Conservation (phyloP, 108 stramenopile species). For the Skeletonema marinoi region DNA sequence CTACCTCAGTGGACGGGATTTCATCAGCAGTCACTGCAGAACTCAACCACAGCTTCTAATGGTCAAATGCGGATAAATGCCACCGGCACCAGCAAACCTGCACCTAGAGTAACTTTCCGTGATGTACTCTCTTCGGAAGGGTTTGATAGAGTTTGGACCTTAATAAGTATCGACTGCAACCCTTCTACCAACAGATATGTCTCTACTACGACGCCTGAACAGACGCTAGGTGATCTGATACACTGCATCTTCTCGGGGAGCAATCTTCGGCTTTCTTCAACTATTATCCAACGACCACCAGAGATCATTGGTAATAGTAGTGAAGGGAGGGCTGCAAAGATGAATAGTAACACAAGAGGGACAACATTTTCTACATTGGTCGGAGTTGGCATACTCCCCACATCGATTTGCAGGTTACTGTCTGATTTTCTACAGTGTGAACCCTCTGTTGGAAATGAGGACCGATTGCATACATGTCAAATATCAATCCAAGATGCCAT, state of each 20-base stretch:
- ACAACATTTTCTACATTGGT: constrained; percentile 3
- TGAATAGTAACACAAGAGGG: background rate
- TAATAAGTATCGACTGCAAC: background rate
- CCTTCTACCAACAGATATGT: background rate
- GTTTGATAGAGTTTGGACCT: background rate
- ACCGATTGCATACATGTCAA: too few species aligned
- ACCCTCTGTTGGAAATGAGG: background rate
- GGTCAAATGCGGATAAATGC: background rate
- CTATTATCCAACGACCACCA: background rate
- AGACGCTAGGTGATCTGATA: background rate
- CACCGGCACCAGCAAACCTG: background rate
- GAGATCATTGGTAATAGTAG: background rate
- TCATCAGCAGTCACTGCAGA: background rate
- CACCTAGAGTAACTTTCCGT: background rate
- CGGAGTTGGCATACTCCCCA: background rate
- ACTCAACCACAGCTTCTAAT: background rate
- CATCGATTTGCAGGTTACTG: constrained; percentile 13
- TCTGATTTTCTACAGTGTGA: constrained; percentile 9
- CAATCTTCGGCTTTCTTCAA: background rate
- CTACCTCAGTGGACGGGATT: background rate
- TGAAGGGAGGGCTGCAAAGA: background rate
- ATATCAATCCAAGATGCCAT: constrained; percentile 8
- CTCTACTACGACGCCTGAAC: background rate
- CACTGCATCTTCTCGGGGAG: background rate
- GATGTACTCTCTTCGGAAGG: background rate